Base-by-base conservation (phyloP, 805 yeast genomes). In the Yarrowia sp. region DNA sequence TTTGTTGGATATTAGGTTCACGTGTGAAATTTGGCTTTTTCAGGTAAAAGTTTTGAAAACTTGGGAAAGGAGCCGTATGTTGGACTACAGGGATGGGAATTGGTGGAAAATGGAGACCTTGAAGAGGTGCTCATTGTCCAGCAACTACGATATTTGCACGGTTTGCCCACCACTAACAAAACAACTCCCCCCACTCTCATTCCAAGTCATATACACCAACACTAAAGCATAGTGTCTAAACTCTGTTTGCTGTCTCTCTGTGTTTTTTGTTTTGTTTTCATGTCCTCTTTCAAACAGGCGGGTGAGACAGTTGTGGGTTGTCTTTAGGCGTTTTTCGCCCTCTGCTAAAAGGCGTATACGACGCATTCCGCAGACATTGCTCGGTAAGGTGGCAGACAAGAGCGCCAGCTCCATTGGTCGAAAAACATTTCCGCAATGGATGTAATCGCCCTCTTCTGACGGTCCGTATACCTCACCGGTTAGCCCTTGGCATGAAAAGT, bases 271-370 rank as follows among this genome's bases (percentile, higher is more conserved):
- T 53, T 53, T 53, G 59, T 53, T 53, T 40, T 53, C 40, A 53
- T 53, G 59, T 53, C 59, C 59, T 53, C 59, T 53, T 53, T 53
- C 59, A 53, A 53, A 53, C 59, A 53, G 49, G 59, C 59, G 59
- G 59, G 45, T 53, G 59, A 53, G 59, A 53, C 59, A 53, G 42
- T 32, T 48, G 53, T 46, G 53, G 55, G 55, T 32, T 49, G 55
- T 49, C 55, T 49, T 32, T 49, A 49, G 55, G 55, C 55, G 42
- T 52, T 52, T 38, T 52, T 12, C 14, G 41, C 38, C 22, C 56
- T 50, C 52, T 48, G 52, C 52, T 26, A 22, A 15, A 49, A 49
- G 53, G 53, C 56, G 56, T 52, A 52, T 35, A 52, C 55, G 55
- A 49, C 55, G 59, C 59, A 53, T 53, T 53, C 59, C 59, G n/a